Evolutionary conservation across 1,284 basidiomycete species (phyloP).

Genomic region (Microbotryomycetes sp.): DNA sequence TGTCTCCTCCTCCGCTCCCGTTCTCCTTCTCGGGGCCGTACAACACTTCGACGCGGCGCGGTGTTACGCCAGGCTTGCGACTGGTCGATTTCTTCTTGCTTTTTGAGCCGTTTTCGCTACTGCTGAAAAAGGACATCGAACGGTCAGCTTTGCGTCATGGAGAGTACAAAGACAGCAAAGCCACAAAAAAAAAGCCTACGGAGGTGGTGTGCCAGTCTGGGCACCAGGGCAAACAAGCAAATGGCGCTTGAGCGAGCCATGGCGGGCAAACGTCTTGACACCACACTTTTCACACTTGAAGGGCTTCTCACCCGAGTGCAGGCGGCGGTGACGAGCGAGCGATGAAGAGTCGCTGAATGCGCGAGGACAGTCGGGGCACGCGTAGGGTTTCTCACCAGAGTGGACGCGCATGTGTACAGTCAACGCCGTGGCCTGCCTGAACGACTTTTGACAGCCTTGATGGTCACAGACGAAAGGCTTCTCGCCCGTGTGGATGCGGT

Average conservation of each 20-base stretch:
- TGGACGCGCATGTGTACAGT: conserved; percentile 39
- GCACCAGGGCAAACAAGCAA: conserved; percentile 15
- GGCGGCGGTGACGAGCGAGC: conserved; percentile 49
- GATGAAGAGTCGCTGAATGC: conserved; percentile 52
- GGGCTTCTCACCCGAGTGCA: conserved; percentile 27
- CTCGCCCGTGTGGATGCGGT: conserved; percentile 44
- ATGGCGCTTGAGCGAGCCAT: conserved; percentile 21
- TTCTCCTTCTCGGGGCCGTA: neutral
- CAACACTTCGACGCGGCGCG: neutral
- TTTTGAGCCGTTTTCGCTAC: neutral
- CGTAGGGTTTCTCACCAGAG: conserved; percentile 53
- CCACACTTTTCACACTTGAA: conserved; percentile 25
- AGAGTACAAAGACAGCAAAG: neutral
- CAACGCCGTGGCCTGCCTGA: conserved; percentile 42
- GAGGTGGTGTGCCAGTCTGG: neutral
- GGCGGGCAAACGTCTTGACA: conserved; percentile 18
- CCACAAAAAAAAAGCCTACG: neutral
- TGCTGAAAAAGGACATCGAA: no score
- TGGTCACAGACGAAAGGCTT: conserved; percentile 41
- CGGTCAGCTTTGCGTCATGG: no score
- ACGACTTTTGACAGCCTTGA: conserved; percentile 34
- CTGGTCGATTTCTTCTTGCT: neutral
- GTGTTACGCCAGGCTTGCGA: neutral
- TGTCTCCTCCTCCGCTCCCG: neutral
- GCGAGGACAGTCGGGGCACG: conserved; percentile 48